phyloP scores from a whole-genome alignment of 2,329 filamentous ascomycete species.

The Scedosporium minutisporum region DNA sequence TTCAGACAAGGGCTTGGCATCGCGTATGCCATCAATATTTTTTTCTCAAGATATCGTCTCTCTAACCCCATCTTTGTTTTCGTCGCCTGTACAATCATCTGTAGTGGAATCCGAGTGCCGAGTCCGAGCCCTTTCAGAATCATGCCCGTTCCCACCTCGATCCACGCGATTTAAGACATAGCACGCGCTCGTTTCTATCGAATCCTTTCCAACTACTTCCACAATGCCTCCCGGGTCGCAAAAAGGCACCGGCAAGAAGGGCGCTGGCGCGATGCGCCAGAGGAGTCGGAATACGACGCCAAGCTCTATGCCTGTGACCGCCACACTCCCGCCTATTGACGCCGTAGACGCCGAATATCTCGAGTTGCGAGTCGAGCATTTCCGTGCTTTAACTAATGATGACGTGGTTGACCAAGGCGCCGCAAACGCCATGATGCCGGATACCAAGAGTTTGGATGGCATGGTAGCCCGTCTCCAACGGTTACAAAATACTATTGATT shows the following conservation, averaged over 20 bases:
- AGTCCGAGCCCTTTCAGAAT: too few relatives aligned
- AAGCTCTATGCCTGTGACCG: constrained; percentile 35
- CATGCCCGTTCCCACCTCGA: too few relatives aligned
- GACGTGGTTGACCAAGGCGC: constrained; percentile 57
- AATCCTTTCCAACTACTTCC: background rate
- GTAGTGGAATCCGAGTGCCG: too few relatives aligned
- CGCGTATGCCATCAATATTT: background rate
- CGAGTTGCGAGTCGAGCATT: constrained; percentile 49
- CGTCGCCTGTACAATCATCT: background rate
- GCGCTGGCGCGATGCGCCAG: constrained; percentile 50
- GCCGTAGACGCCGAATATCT: constrained; percentile 55
- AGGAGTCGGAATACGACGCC: constrained; percentile 73
- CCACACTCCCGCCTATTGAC: constrained; percentile 44
- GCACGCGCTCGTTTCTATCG: background rate
- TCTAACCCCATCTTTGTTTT: background rate
- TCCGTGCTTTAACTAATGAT: constrained; percentile 54
- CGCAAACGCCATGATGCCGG: constrained; percentile 48
- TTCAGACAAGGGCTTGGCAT: background rate
- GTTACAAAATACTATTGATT: constrained; percentile 57
- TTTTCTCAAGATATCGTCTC: background rate
- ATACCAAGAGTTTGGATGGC: constrained; percentile 53
- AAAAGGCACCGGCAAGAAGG: constrained; percentile 58
- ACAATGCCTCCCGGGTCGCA: constrained; percentile 50
- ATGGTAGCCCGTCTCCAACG: constrained; percentile 54
- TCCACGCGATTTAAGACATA: too few relatives aligned